Base-by-base conservation (phyloP, 192 early-diverging fungal genomes). In the Spinellus fusiger region DNA sequence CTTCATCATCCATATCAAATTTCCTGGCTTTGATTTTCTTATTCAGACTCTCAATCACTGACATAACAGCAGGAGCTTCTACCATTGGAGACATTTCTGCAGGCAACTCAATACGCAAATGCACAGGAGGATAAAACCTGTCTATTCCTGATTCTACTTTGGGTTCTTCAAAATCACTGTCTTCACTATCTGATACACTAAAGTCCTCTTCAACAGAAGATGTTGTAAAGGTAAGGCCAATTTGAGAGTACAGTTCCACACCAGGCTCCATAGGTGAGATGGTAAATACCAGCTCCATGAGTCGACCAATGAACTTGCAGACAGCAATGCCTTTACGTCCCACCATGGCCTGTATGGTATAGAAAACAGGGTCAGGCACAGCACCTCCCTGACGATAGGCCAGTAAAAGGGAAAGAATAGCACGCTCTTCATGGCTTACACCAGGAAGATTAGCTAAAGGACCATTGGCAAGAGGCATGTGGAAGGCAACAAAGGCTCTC, bases 391-490 rank as follows among this genome's bases (percentile, higher is more conserved):
- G 75, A 10, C 79, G 65, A 52, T 79, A 73, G 4, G 75, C 65
- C 20, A 83, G 62, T 18, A 80, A 68, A 8, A 78, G 59, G 9
- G 79, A 69, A 9, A 83, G 58, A 9, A 71, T 74, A 16, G 81
- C 81, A 15, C 81, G 69, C 12, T 83, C 77, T 16, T 38, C 31
- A 49, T 83, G 81, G 0, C 71, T 71, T 15, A 83, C 28, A 1
- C 81, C 81, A 20, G 77, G 80, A 3, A 76, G 60, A 63, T 80
- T 78, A 3, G 74, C 69, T 4, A 80, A 72, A 0, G 75, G 66
- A 4, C 81, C 81, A 18, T 79, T 73, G 1, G 81, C 69, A 0
- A 83, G 51, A 29, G 77, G 71, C 55, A 79, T 68, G 38, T 79
- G 70, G 58, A 78, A 80, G 7, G 77, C 73, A 3, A 72, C 63